Base-by-base conservation (phyloP, 768 basidiomycete species). In the Amanita polypyramis region DNA sequence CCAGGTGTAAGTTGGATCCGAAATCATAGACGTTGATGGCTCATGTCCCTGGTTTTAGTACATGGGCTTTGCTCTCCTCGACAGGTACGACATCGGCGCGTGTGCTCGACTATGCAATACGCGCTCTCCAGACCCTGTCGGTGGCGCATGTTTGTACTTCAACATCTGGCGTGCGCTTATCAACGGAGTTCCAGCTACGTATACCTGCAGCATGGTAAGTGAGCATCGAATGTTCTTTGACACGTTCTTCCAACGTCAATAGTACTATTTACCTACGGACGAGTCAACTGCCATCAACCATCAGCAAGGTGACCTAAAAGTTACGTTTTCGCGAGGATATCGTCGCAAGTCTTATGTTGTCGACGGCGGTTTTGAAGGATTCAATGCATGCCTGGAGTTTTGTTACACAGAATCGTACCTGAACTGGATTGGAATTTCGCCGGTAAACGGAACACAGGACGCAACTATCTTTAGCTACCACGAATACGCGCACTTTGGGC, bases 81-180 rank as follows among this genome's bases (percentile, higher is more conserved):
- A 70, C 52, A 61, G 65, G 40, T 76, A 76, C 54, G 74, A 76
- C 49, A 70, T 72, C 40, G 54, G 62, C 5, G 71, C 70, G 4
- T 76, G 74, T 42, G 70, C 74, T 12, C 56, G 58, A 11, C 62
- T 69, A 21, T 76, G 74, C 54, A 74, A 70, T 47, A 61, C 60
- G 10, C 68, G 72, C 30, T 66, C 64, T 6, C 61, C 68, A 4
- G 72, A 75, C 50, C 55, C 61, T 6, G 54, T 53, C 25, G 72
- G 72, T 21, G 74, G 74, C 42, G 67, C 66, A 8, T 76, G 74
- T 59, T 63, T 68, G 46, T 76, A 66, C 62, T 74, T 76, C 59
- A 76, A 76, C 53, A 74, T 76, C 59, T 76, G 73, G 73, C 67
- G 72, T 30, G 73, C 72, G 11, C 59, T 74, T 25, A 69, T 74